A percentile compares a stretch with the other conserved stretches of the same genome.
Conservation (phyloP, 2,329 filamentous ascomycete genomes). For the Aspergillus quadricinctus region DNA sequence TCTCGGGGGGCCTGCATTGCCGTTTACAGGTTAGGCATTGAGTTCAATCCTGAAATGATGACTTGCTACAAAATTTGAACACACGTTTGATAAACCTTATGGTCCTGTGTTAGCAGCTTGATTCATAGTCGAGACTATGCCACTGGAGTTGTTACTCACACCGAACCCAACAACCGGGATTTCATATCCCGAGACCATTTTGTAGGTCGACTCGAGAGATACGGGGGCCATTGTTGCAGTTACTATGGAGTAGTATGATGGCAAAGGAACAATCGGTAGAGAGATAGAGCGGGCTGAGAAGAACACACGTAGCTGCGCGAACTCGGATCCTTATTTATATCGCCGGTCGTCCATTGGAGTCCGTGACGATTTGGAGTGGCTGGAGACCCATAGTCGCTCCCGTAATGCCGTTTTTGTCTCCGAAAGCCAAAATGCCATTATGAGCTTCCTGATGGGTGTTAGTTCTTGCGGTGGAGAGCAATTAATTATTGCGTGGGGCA, state of each 20-base stretch:
- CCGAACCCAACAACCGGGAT: conserved; percentile 41
- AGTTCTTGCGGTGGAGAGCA: neutral
- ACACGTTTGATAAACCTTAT: conserved; percentile 40
- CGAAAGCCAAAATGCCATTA: neutral
- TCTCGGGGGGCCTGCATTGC: conserved; percentile 47
- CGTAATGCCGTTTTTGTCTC: neutral
- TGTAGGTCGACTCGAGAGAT: conserved; percentile 34
- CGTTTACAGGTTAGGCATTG: neutral
- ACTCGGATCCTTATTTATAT: neutral
- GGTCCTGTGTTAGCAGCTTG: neutral
- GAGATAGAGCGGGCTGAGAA: neutral
- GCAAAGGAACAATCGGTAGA: neutral
- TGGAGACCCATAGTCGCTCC: neutral
- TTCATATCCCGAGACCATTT: conserved; percentile 37
- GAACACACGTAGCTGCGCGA: neutral
- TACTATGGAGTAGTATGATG: neutral
- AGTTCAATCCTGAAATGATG: neutral
- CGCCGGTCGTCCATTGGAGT: neutral
- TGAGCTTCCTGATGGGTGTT: neutral
- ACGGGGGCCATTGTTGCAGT: conserved; percentile 19
- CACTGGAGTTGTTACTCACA: conserved; percentile 23
- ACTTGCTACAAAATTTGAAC: conserved; percentile 2
- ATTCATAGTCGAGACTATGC: neutral
- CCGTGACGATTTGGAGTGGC: neutral
- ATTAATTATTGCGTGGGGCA: neutral